Evolutionary conservation across 306 rosid genomes (phyloP).

Genomic region (Ormosia emarginata): DNA sequence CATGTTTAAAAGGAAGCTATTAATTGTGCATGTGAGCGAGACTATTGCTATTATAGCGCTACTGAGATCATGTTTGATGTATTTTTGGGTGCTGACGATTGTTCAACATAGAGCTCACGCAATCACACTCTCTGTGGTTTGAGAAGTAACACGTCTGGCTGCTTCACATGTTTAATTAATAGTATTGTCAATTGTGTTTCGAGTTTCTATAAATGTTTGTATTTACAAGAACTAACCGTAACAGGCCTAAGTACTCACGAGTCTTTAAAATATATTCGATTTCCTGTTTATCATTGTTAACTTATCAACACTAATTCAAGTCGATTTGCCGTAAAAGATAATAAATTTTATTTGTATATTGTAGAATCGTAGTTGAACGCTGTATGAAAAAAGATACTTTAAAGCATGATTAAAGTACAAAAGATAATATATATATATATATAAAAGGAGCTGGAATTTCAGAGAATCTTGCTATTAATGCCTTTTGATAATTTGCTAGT

Average conservation of each 20-base stretch:
- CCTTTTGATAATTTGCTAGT: constrained; percentile 29
- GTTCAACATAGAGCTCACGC: background rate
- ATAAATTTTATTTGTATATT: background rate
- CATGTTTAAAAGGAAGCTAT: constrained; percentile 3
- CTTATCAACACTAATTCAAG: background rate
- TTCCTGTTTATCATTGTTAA: background rate
- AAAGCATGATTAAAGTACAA: background rate
- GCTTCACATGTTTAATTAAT: background rate
- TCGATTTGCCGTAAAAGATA: background rate
- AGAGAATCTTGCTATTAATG: background rate
- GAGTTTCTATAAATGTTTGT: background rate
- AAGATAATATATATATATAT: background rate
- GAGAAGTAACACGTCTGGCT: background rate
- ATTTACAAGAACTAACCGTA: background rate
- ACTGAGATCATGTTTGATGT: constrained; percentile 2
- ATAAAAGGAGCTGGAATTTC: background rate
- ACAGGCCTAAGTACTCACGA: background rate
- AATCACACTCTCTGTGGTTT: background rate
- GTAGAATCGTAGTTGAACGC: background rate
- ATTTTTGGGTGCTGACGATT: constrained; percentile 10
- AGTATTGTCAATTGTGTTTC: background rate
- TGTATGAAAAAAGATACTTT: background rate
- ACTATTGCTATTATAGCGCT: background rate
- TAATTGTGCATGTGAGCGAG: constrained; percentile 18
- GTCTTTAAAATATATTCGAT: background rate